Base-by-base conservation (phyloP, 805 yeast species). In the Metschnikowia baotianmanensis region DNA sequence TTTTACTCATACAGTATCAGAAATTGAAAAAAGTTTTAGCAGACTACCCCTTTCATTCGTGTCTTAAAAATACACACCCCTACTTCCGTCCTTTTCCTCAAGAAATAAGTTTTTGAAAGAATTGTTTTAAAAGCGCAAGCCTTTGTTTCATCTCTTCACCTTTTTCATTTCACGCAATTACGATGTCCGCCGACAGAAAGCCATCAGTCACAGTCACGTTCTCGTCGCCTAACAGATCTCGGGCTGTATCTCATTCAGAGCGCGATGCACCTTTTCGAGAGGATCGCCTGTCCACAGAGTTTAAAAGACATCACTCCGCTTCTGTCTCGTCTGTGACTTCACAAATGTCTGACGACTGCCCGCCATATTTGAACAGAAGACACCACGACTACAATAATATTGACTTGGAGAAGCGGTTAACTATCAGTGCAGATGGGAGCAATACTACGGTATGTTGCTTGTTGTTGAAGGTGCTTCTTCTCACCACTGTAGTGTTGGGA, bases 401-500 rank as follows among this genome's bases (percentile, higher is more conserved):
- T 2, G 72, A 67, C 34, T 52, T 67, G 43, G 72, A 67, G 40
- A 61, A 63, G 31, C 71, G 65, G 49, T 34, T 39, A 11, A 64
- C 62, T 18, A 45, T 57, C 11, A 61, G 65, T 18, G 71, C 71
- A 4, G 71, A 71, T 10, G 69, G 71, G 13, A 61, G 52, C 26
- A 52, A 60, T 26, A 67, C 65, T 31, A 49, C 61, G 34, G 67
- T 67, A 15, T 49, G 51, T 30, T 56, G 63, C 25, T 66, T 63
- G 42, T 47, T 65, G 19, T 42, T 59, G 25, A 67, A 67, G 47
- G 42, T 65, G 22, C 9, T 57, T 3, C 49, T 66, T 17, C 56
- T 67, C 32, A 50, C 56, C 43, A 24, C 41, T 3, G 54, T 63
- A 15, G 70, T 66, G 17, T 40, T 56, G 28, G 70, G 66, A 1